phyloP scores from a whole-genome alignment of 257 asterid genomes.

The Agastache rugosa region DNA sequence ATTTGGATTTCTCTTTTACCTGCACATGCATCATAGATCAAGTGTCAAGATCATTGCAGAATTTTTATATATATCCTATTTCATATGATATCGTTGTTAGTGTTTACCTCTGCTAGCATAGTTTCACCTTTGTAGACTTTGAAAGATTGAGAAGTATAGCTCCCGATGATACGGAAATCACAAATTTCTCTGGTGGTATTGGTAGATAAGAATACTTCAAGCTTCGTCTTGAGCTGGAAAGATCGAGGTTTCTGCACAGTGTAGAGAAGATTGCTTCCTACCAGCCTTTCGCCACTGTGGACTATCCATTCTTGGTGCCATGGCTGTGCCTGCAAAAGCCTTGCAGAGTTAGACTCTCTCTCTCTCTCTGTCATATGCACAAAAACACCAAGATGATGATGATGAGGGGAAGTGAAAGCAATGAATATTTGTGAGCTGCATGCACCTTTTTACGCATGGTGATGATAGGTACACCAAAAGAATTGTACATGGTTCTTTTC shows the following conservation, averaged over 20 bases:
- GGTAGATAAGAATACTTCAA: conserved; percentile 48
- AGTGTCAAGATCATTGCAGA: not conserved
- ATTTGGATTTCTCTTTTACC: conserved; percentile 51
- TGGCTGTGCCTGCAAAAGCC: conserved; percentile 29
- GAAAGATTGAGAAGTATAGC: conserved; percentile 45
- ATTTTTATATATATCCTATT: not conserved
- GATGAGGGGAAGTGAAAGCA: not conserved
- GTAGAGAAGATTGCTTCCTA: conserved; percentile 42
- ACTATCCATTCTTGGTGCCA: conserved; percentile 49
- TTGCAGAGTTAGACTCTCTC: not conserved
- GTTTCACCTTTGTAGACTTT: conserved; percentile 46
- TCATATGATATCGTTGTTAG: not conserved
- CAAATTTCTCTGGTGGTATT: conserved; percentile 37
- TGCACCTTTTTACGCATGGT: conserved; percentile 45
- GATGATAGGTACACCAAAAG: conserved; percentile 39
- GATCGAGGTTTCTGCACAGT: conserved; percentile 41
- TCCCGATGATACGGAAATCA: conserved; percentile 47
- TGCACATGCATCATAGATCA: conserved; percentile 22
- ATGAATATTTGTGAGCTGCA: too few species aligned
- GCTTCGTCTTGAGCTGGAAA: conserved; percentile 42
- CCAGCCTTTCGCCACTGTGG: conserved; percentile 44
- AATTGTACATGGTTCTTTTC: conserved; percentile 45
- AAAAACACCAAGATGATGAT: not conserved
- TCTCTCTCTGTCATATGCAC: not conserved
- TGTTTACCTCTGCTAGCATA: conserved; percentile 55